phyloP scores from a whole-genome alignment of 257 asterid genomes.

The Rauvolfia tetraphylla region DNA sequence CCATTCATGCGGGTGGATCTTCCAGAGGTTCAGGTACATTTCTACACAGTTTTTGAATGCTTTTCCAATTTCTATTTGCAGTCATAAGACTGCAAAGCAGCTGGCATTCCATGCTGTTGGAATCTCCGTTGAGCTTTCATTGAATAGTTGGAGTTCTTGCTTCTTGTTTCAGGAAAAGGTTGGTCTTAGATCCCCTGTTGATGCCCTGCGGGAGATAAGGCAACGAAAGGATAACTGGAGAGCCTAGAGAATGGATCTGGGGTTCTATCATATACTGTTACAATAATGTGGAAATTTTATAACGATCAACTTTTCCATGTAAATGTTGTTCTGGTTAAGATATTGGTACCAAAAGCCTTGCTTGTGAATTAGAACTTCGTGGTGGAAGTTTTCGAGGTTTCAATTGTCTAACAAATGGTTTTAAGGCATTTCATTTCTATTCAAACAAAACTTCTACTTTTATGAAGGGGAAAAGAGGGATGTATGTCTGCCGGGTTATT shows the following conservation, averaged over 20 bases:
- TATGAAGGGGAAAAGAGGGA: no score
- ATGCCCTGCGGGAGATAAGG: constrained; percentile 67
- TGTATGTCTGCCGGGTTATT: no score
- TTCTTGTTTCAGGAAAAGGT: constrained; percentile 50
- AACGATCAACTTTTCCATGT: not conserved
- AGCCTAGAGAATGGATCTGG: constrained; percentile 25
- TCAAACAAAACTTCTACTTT: no score
- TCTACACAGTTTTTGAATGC: not conserved
- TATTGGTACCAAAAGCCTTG: not conserved
- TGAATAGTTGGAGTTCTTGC: constrained; percentile 1
- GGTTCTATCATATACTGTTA: not conserved
- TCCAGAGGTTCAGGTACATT: constrained; percentile 74
- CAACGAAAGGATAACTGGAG: constrained; percentile 75
- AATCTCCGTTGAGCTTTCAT: not conserved
- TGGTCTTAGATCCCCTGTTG: constrained; percentile 72
- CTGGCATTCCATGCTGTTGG: not conserved
- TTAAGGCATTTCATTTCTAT: no score
- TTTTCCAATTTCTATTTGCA: not conserved
- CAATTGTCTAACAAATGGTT: not conserved
- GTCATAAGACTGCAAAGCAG: not conserved
- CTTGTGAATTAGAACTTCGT: not conserved
- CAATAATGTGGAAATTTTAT: not conserved
- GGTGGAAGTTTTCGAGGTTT: not conserved
- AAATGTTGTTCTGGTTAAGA: not conserved
- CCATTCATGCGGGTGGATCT: constrained; percentile 94